These are phyloP conservation scores for Penicilliopsis zonata DNA, from an alignment of 495 filamentous ascomycete genomes.

Conservation along the genomic window DNA sequence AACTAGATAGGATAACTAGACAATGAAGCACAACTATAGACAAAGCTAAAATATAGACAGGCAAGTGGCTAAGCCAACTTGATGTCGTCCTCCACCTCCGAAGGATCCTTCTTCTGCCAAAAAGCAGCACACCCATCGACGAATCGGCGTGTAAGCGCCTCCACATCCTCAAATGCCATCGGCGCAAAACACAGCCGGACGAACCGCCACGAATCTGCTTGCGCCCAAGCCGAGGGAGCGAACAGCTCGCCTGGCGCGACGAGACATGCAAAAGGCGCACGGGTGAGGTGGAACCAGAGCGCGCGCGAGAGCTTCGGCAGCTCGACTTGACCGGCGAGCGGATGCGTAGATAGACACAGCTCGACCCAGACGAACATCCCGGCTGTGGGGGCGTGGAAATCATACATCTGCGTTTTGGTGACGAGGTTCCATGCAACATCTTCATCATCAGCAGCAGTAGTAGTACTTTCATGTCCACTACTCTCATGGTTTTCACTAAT, in stretches of 20 bases:
- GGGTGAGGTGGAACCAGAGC: conserved; percentile 63
- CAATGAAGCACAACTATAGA: no score
- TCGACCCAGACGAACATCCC: conserved; percentile 91
- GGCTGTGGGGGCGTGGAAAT: conserved; percentile 68
- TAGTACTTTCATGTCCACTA: not conserved
- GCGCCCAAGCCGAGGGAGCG: conserved; percentile 40
- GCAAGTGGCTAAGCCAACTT: no score
- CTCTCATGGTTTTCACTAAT: conserved; percentile 36
- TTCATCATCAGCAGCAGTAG: conserved; percentile 9
- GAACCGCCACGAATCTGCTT: conserved; percentile 46
- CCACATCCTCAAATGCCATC: conserved; percentile 55
- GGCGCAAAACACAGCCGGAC: conserved; percentile 82
- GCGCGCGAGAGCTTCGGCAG: conserved; percentile 38
- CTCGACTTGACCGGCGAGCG: conserved; percentile 41
- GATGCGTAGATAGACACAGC: conserved; percentile 56
- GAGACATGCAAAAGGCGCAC: conserved; percentile 53
- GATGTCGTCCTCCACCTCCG: conserved; percentile 48
- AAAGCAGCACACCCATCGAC: conserved; percentile 58
- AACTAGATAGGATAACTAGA: no score
- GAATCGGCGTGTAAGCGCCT: conserved; percentile 44
- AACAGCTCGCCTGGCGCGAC: conserved; percentile 62
- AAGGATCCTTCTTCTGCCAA: conserved; percentile 56
- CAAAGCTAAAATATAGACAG: no score
- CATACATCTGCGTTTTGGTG: conserved; percentile 54
- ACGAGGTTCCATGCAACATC: conserved; percentile 55